Evolutionary conservation across 2,329 filamentous ascomycete genomes (phyloP).

Genomic region (Passalora sequoiae): DNA sequence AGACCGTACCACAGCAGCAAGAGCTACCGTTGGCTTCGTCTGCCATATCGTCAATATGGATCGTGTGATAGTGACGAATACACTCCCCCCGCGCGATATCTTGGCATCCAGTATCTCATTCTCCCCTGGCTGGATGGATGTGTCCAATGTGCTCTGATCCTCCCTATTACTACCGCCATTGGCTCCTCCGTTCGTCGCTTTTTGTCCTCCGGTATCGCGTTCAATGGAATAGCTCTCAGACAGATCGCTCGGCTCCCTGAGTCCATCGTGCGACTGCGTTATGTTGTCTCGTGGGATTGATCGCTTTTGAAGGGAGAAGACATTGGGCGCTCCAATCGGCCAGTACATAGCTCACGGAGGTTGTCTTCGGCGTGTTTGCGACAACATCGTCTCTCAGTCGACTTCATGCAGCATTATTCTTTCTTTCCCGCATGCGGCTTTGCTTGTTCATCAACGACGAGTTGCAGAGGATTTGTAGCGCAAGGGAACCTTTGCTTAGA

Average conservation of each 20-base stretch:
- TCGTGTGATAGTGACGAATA: constrained; percentile 81
- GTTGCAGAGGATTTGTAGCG: too few species aligned
- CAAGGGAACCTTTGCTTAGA: not conserved
- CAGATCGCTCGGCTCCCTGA: constrained; percentile 24
- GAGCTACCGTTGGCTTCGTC: constrained; percentile 82
- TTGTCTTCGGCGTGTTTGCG: constrained; percentile 11
- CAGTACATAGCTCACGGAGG: constrained; percentile 66
- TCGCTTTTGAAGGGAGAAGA: constrained; percentile 72
- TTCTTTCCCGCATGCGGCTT: not conserved
- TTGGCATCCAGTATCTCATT: constrained; percentile 63
- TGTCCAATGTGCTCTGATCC: not conserved
- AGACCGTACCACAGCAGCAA: constrained; percentile 81
- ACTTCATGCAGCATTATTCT: not conserved
- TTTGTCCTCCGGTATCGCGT: too few species aligned
- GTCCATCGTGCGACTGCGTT: constrained; percentile 56
- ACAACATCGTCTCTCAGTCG: constrained; percentile 8
- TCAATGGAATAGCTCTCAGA: too few species aligned
- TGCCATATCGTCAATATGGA: constrained; percentile 94
- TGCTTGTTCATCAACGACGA: too few species aligned
- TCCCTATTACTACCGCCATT: constrained; percentile 24
- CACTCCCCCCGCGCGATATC: constrained; percentile 71
- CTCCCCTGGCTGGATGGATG: constrained; percentile 5
- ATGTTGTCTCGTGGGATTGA: constrained; percentile 48
- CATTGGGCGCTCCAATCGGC: constrained; percentile 77
- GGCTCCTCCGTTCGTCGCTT: too few species aligned